These are phyloP conservation scores for Nemania abortiva DNA, from an alignment of 2,329 filamentous ascomycete species.

Conservation along the genomic window DNA sequence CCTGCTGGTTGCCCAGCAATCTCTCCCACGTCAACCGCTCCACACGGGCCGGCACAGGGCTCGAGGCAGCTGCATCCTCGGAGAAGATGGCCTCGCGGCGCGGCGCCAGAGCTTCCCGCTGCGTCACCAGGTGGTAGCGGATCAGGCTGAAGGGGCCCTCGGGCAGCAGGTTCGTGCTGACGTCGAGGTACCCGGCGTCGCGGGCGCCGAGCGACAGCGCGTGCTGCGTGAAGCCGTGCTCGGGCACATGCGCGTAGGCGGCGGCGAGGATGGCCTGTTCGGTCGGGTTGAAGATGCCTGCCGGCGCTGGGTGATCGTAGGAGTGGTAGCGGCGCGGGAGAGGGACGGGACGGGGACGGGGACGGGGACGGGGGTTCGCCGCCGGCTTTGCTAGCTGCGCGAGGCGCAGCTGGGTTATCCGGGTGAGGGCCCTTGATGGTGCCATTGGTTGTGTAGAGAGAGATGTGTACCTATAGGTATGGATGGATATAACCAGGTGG, in stretches of 20 bases:
- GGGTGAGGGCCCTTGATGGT: slow-evolving; percentile 45
- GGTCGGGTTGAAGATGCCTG: slow-evolving; percentile 70
- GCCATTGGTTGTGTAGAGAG: slow-evolving; percentile 41
- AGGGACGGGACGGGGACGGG: slow-evolving; percentile 44
- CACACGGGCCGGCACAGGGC: slow-evolving; percentile 67
- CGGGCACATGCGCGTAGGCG: slow-evolving; percentile 82
- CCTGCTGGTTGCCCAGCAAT: slow-evolving; percentile 76
- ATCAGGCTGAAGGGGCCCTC: slow-evolving; percentile 85
- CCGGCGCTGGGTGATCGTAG: slow-evolving; percentile 72
- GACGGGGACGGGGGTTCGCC: background rate
- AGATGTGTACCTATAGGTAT: background rate
- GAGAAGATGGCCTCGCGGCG: slow-evolving; percentile 56
- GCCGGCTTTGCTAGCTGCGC: slow-evolving; percentile 19
- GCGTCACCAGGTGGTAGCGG: slow-evolving; percentile 77
- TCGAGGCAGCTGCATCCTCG: slow-evolving; percentile 32
- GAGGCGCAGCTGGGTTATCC: slow-evolving; percentile 34
- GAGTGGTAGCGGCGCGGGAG: slow-evolving; percentile 72
- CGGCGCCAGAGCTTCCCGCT: slow-evolving; percentile 70
- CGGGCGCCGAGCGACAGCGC: slow-evolving; percentile 82
- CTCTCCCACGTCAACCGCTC: slow-evolving; percentile 80
- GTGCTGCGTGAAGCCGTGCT: slow-evolving; percentile 82
- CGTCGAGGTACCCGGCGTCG: slow-evolving; percentile 87
- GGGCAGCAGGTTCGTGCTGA: slow-evolving; percentile 84
- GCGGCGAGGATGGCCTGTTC: slow-evolving; percentile 84
- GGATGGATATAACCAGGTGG: background rate